Percentiles rank a stretch among this genome's conserved stretches.
Conservation (phyloP, 345 rosid species). For the Turritis glabra region DNA sequence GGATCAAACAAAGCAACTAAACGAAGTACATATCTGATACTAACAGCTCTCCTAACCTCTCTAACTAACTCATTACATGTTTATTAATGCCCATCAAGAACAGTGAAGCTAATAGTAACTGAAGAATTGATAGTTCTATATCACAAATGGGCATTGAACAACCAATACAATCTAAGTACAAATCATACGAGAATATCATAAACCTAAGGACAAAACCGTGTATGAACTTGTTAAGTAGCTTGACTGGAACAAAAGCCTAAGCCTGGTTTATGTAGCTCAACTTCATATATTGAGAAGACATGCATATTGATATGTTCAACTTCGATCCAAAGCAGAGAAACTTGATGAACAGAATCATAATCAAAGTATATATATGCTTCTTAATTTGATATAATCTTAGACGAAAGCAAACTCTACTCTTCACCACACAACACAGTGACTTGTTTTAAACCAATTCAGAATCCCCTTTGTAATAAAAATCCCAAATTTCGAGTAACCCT, state of each 20-base stretch:
- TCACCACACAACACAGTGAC: neutral
- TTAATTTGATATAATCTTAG: slow-evolving; percentile 1
- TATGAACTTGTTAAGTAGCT: neutral
- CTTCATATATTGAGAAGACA: neutral
- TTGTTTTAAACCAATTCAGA: neutral
- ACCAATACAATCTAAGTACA: neutral
- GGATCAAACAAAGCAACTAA: neutral
- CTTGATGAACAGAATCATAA: neutral
- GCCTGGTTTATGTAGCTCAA: neutral
- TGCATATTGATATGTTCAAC: neutral
- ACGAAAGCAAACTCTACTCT: neutral
- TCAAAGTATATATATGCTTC: neutral
- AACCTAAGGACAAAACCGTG: neutral
- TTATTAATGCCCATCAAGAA: neutral
- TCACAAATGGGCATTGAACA: slow-evolving; percentile 20
- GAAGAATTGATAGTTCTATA: neutral
- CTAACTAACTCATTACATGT: neutral
- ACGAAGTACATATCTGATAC: neutral
- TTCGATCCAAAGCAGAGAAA: neutral
- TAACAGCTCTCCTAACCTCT: neutral
- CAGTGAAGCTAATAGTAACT: neutral
- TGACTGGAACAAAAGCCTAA: neutral
- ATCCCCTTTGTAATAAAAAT: neutral
- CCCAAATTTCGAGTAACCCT: neutral
- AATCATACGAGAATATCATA: neutral